A percentile compares a stretch with the other conserved stretches of the same genome.
These are phyloP conservation scores for Claviceps spartinae DNA, from an alignment of 2,329 filamentous ascomycete genomes.

Conservation along the genomic window DNA sequence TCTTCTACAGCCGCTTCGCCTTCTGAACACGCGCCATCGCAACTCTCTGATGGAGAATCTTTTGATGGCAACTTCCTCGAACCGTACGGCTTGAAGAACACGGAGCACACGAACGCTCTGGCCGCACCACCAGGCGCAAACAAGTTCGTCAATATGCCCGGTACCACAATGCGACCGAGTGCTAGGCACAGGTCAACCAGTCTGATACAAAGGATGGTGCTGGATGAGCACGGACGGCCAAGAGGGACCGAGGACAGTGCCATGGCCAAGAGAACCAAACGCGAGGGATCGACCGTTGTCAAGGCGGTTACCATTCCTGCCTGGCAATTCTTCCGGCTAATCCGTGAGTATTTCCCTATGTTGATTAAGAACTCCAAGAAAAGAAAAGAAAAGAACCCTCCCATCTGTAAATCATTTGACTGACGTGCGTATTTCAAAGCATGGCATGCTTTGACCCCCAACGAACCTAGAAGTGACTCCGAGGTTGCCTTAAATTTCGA, in stretches of 20 bases:
- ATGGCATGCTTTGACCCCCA: conserved; percentile 59
- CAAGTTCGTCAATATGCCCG: conserved; percentile 1
- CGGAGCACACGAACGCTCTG: not conserved
- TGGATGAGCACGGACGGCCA: conserved; percentile 36
- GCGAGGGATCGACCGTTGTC: conserved; percentile 34
- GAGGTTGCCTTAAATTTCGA: conserved; percentile 86
- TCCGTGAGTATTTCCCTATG: conserved; percentile 44
- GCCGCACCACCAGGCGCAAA: not conserved
- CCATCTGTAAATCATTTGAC: not conserved
- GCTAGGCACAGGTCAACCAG: conserved; percentile 40
- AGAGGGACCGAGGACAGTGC: conserved; percentile 27
- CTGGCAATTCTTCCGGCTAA: conserved; percentile 92
- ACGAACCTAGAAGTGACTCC: conserved; percentile 47
- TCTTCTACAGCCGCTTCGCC: conserved; percentile 23
- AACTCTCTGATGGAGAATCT: conserved; percentile 1
- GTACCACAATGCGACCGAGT: conserved; percentile 6
- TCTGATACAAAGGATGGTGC: conserved; percentile 46
- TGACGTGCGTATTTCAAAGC: conserved; percentile 31
- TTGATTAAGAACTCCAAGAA: not conserved
- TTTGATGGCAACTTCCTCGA: not conserved
- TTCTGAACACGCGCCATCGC: conserved; percentile 14
- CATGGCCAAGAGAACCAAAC: conserved; percentile 29
- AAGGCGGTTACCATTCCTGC: conserved; percentile 92
- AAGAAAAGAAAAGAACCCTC: not conserved
- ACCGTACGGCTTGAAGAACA: not conserved